Conservation (phyloP, 2,329 filamentous ascomycete species). For the Fusarium sp. region DNA sequence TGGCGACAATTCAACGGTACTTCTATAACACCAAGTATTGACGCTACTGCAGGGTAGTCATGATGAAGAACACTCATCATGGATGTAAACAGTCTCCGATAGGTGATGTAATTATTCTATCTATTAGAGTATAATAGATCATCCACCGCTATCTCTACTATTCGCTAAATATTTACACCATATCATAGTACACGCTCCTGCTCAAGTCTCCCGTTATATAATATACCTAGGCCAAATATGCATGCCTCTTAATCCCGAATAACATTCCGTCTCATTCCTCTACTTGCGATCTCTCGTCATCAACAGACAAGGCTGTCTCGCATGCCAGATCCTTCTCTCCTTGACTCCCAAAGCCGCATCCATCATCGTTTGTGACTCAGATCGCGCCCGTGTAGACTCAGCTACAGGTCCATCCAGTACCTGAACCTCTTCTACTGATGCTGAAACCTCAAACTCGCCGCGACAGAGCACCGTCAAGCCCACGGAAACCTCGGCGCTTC, state of each 20-base stretch:
- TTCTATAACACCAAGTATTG: constrained; percentile 11
- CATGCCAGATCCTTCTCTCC: constrained; percentile 76
- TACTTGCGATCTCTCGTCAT: constrained; percentile 64
- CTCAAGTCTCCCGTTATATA: constrained; percentile 25
- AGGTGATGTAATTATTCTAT: background rate
- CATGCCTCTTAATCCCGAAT: constrained; percentile 8
- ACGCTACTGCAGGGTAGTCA: constrained; percentile 25
- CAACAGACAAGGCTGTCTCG: constrained; percentile 69
- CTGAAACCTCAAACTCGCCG: constrained; percentile 86
- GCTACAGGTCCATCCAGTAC: constrained; percentile 60
- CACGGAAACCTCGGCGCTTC: constrained; percentile 72
- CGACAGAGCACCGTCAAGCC: constrained; percentile 82
- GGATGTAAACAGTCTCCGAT: background rate
- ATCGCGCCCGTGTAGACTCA: constrained; percentile 57
- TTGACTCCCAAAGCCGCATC: constrained; percentile 71
- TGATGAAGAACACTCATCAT: background rate
- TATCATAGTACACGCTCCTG: constrained; percentile 6
- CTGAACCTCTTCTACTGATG: constrained; percentile 84
- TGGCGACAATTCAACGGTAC: constrained; percentile 24
- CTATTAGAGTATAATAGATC: constrained; percentile 2
- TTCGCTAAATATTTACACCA: constrained; percentile 29
- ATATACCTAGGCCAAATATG: constrained; percentile 6
- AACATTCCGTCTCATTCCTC: constrained; percentile 25
- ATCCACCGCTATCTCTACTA: constrained; percentile 27
- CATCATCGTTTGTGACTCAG: constrained; percentile 70